Evolutionary conservation across 169 alveolate species (phyloP).

Genomic region (Eimeria sp.): DNA sequence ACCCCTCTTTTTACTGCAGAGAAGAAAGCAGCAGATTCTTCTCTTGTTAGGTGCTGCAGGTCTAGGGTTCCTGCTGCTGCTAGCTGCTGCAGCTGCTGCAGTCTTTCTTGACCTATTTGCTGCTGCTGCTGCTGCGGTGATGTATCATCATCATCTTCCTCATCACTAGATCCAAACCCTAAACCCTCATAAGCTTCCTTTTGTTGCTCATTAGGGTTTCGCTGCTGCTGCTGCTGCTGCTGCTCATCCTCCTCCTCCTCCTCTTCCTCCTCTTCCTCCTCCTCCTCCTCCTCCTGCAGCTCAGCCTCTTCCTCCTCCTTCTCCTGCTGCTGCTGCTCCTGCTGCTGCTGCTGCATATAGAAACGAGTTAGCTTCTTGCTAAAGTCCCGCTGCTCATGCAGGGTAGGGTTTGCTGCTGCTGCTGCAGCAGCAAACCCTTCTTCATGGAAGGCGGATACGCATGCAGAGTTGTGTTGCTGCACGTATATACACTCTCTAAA

Average conservation of each 20-base stretch:
- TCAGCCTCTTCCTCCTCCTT: neutral
- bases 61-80: slow-evolving; percentile 35
- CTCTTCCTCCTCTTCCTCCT: neutral
- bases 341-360: slow-evolving; percentile 4
- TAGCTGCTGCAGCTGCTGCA: slow-evolving; percentile 65
- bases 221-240: slow-evolving; percentile 52
- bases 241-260: neutral
- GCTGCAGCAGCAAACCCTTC: slow-evolving; percentile 13
- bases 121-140: slow-evolving; percentile 29
- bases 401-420: slow-evolving; percentile 15
- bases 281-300: slow-evolving; percentile 5
- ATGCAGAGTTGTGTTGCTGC: neutral
- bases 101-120: slow-evolving; percentile 41
- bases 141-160: neutral
- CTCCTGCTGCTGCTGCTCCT: neutral
- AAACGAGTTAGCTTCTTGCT: neutral
- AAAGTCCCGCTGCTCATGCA: slow-evolving; percentile 12
- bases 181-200: neutral
- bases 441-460: neutral
- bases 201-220: neutral
- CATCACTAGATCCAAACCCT: slow-evolving; percentile 14
- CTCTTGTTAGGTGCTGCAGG: slow-evolving; percentile 40
- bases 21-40: slow-evolving; percentile 41
- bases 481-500: neutral
- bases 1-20: slow-evolving; percentile 26